Conservation (phyloP, 345 rosid genomes). For the Linum tenue region DNA sequence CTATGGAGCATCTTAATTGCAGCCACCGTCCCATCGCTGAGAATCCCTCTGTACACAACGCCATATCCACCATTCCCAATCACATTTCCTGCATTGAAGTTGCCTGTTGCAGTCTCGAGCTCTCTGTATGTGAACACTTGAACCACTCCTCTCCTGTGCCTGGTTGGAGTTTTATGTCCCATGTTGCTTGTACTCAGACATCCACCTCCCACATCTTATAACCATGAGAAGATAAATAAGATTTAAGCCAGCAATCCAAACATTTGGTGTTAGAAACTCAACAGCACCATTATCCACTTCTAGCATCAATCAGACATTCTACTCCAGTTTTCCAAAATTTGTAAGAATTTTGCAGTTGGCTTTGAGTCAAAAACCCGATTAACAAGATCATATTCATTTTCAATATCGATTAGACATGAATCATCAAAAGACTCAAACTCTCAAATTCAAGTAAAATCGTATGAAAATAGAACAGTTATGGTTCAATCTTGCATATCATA, state of each 20-base stretch:
- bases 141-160: constrained; percentile 43
- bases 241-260: neutral
- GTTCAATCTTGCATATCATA: neutral
- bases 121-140: constrained; percentile 85
- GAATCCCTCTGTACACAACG: constrained; percentile 57
- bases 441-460: neutral
- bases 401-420: neutral
- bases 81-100: constrained; percentile 54
- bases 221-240: neutral
- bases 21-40: constrained; percentile 65
- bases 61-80: constrained; percentile 55
- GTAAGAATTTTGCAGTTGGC: too few relatives aligned
- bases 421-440: neutral
- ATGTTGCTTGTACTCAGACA: constrained; percentile 38
- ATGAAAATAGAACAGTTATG: too few relatives aligned
- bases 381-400: too few relatives aligned
- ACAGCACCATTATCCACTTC: too few relatives aligned
- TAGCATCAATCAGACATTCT: too few relatives aligned
- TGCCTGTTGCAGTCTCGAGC: constrained; percentile 55
- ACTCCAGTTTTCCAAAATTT: too few relatives aligned
- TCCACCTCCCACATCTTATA: constrained; percentile 45
- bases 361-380: neutral
- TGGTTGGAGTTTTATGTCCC: constrained; percentile 19
- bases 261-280: too few relatives aligned
- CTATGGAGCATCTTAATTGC: constrained; percentile 63